phyloP scores from a whole-genome alignment of 169 alveolate genomes.

The Plasmodium malariae region DNA sequence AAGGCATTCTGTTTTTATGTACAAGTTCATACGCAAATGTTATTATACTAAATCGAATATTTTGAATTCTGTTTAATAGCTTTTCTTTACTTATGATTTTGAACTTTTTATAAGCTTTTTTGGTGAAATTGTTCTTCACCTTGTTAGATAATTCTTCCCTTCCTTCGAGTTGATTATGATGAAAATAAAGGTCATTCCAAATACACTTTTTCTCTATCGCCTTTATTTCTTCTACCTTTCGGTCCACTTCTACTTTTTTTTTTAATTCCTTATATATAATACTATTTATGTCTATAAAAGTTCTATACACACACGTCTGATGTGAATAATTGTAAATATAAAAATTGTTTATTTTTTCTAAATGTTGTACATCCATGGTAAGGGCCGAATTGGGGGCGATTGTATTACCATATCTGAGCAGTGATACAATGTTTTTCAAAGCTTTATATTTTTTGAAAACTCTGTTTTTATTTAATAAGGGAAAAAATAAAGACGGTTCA shows the following conservation, averaged over 20 bases:
- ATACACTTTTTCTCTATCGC: not conserved
- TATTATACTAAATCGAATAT: slow-evolving; percentile 28
- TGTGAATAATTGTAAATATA: slow-evolving; percentile 19
- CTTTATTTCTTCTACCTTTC: not conserved
- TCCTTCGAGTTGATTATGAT: too few species aligned
- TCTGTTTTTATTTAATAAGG: not conserved
- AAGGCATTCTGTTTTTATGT: slow-evolving; percentile 1
- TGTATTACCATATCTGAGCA: not conserved
- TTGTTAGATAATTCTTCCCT: not conserved
- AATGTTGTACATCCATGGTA: not conserved
- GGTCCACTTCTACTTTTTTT: not conserved
- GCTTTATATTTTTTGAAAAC: slow-evolving; percentile 5
- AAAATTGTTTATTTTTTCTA: slow-evolving; percentile 20
- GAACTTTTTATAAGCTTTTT: not conserved
- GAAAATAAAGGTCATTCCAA: too few species aligned
- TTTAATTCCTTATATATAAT: slow-evolving; percentile 8
- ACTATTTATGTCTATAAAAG: not conserved
- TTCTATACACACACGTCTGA: slow-evolving; percentile 24
- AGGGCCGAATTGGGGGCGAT: not conserved
- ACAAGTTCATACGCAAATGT: slow-evolving; percentile 4
- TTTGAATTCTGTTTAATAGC: slow-evolving; percentile 15
- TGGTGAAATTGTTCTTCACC: not conserved
- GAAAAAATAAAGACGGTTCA: slow-evolving; percentile 27
- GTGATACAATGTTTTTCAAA: slow-evolving; percentile 18
- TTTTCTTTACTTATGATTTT: not conserved